phyloP scores from a whole-genome alignment of 2,329 filamentous ascomycete species.

The Claviceps pusilla region DNA sequence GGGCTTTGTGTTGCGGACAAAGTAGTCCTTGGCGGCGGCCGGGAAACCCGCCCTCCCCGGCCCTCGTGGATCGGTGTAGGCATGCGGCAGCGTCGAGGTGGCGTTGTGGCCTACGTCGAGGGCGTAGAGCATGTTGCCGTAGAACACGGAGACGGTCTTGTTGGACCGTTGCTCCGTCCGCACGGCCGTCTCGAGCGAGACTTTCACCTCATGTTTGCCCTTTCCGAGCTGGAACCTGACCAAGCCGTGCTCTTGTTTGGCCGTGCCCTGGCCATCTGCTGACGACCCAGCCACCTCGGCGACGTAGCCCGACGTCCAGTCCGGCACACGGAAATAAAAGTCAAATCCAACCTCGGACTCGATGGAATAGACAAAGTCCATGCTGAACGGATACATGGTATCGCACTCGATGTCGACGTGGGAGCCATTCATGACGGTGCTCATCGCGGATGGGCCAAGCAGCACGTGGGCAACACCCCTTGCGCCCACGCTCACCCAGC shows the following conservation, averaged over 20 bases:
- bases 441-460: conserved; percentile 29
- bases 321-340: conserved; percentile 16
- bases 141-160: conserved; percentile 26
- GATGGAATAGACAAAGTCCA: conserved; percentile 15
- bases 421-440: conserved; percentile 19
- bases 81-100: conserved; percentile 11
- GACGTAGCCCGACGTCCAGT: conserved; percentile 8
- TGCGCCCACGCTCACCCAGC: conserved; percentile 27
- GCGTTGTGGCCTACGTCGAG: conserved; percentile 20
- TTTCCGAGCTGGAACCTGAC: conserved; percentile 9
- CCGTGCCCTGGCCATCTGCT: neutral
- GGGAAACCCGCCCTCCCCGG: conserved; percentile 9
- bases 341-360: conserved; percentile 13
- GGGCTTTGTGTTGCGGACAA: conserved; percentile 16
- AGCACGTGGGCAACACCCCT: conserved; percentile 35
- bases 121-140: conserved; percentile 28
- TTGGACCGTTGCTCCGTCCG: conserved; percentile 12
- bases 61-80: conserved; percentile 8
- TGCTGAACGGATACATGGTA: conserved; percentile 31
- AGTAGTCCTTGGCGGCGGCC: conserved; percentile 16
- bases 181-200: conserved; percentile 8
- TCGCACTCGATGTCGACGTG: conserved; percentile 27
- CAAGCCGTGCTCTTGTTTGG: conserved; percentile 10
- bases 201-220: conserved; percentile 9
- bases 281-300: neutral